phyloP scores from a whole-genome alignment of 495 filamentous ascomycete genomes.

The Penicillium pancosmium region DNA sequence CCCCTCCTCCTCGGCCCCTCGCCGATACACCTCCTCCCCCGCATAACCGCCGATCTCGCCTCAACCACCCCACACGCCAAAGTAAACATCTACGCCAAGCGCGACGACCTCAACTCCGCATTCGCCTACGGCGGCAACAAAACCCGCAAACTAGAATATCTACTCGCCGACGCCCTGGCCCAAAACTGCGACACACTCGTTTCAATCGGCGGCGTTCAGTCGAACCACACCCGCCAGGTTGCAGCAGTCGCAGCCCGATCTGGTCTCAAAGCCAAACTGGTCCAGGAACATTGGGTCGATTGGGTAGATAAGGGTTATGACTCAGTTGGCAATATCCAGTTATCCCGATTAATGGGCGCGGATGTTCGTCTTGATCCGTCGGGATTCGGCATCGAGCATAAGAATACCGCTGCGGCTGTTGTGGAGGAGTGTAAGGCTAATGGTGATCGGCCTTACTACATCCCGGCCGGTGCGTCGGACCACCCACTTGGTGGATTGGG shows the following conservation, averaged over 20 bases:
- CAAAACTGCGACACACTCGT: constrained; percentile 59
- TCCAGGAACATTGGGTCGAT: constrained; percentile 68
- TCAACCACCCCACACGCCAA: constrained; percentile 27
- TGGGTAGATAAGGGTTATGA: constrained; percentile 54
- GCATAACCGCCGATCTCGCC: constrained; percentile 58
- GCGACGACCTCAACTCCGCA: constrained; percentile 64
- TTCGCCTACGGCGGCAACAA: constrained; percentile 70
- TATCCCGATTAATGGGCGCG: constrained; percentile 63
- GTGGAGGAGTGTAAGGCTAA: constrained; percentile 43
- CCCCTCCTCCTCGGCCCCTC: constrained; percentile 59
- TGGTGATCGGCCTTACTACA: constrained; percentile 63
- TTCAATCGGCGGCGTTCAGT: constrained; percentile 65
- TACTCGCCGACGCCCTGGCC: constrained; percentile 58
- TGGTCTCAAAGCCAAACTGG: constrained; percentile 54
- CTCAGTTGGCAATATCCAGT: constrained; percentile 62
- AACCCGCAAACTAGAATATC: constrained; percentile 66
- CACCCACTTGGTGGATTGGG: constrained; percentile 67
- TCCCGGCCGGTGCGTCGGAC: constrained; percentile 66
- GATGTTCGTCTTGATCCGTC: constrained; percentile 54
- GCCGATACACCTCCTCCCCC: constrained; percentile 61
- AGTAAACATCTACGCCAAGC: constrained; percentile 62
- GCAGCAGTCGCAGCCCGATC: constrained; percentile 57
- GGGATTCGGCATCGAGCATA: constrained; percentile 62
- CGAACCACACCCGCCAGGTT: constrained; percentile 66
- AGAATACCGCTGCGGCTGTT: constrained; percentile 50